Evolutionary conservation across 1,139 yeast species (phyloP).

Genomic region (Sugiyamaella pinicola): DNA sequence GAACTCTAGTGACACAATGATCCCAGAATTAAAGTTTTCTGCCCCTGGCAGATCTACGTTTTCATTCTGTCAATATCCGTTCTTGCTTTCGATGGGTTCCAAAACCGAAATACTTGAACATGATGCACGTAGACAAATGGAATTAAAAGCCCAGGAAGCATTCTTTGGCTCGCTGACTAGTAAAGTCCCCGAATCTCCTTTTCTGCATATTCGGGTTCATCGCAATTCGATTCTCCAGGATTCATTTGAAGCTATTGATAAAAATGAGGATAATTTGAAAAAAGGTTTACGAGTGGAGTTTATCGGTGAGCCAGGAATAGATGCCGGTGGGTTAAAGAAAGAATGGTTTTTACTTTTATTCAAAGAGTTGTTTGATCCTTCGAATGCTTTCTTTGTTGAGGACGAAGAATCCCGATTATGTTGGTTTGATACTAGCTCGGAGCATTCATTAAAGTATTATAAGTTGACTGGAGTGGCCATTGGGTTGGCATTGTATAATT

Average conservation of each 20-base stretch:
- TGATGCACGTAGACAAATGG: constrained; percentile 84
- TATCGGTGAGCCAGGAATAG: constrained; percentile 85
- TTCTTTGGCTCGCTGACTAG: constrained; percentile 73
- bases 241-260: constrained; percentile 66
- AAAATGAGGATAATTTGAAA: constrained; percentile 62
- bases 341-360: constrained; percentile 88
- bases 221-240: constrained; percentile 71
- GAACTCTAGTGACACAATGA: constrained; percentile 1
- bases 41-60: constrained; percentile 17
- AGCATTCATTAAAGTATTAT: constrained; percentile 55
- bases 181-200: constrained; percentile 62
- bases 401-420: constrained; percentile 69
- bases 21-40: constrained; percentile 5
- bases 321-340: constrained; percentile 90
- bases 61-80: constrained; percentile 78
- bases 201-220: constrained; percentile 67
- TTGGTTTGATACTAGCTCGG: constrained; percentile 64
- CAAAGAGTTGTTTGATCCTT: constrained; percentile 66
- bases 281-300: constrained; percentile 80
- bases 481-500: constrained; percentile 89
- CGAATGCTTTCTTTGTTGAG: constrained; percentile 48
- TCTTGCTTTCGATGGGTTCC: constrained; percentile 75
- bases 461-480: constrained; percentile 80
- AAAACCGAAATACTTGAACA: constrained; percentile 79
- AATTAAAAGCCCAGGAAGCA: constrained; percentile 85